A percentile compares a stretch with the other conserved stretches of the same genome.
These are phyloP conservation scores for Calonectria multiphialidica DNA, from an alignment of 2,329 filamentous ascomycete genomes.

Conservation along the genomic window DNA sequence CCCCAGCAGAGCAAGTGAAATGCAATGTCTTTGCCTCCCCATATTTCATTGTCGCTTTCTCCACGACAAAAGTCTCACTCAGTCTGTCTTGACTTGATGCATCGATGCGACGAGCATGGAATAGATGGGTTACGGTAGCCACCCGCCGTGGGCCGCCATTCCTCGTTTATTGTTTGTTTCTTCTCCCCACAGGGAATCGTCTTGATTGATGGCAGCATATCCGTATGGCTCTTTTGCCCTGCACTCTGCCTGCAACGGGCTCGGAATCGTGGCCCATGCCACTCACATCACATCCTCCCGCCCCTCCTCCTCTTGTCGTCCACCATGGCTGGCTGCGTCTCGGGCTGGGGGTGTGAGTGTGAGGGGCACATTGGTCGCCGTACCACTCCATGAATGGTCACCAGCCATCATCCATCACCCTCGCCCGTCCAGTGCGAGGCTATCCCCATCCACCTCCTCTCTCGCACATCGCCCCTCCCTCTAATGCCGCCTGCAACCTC, in stretches of 20 bases:
- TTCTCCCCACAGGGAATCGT: neutral
- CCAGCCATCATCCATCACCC: slow-evolving; percentile 14
- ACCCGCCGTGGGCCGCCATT: neutral
- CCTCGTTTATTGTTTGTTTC: slow-evolving; percentile 2
- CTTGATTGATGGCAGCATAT: neutral
- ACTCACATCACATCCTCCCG: slow-evolving; percentile 23
- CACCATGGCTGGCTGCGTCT: slow-evolving; percentile 10
- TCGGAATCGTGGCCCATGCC: slow-evolving; percentile 16
- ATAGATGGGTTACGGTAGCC: neutral
- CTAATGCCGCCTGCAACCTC: slow-evolving; percentile 21
- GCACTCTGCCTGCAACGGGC: neutral
- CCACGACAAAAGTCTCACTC: neutral
- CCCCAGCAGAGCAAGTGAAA: neutral
- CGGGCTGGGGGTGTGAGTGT: slow-evolving; percentile 14
- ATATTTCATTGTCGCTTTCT: neutral
- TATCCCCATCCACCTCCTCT: slow-evolving; percentile 17
- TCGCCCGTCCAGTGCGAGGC: slow-evolving; percentile 10
- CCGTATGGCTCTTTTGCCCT: neutral
- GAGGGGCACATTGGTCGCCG: slow-evolving; percentile 2
- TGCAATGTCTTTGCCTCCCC: slow-evolving; percentile 14
- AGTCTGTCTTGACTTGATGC: neutral
- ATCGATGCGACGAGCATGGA: neutral
- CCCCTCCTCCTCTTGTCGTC: slow-evolving; percentile 19
- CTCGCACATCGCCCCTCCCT: slow-evolving; percentile 4
- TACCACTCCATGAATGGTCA: slow-evolving; percentile 19